A percentile compares a stretch with the other conserved stretches of the same genome.
phyloP scores from a whole-genome alignment of 768 basidiomycete species.

The Leccinum rimulosum region DNA sequence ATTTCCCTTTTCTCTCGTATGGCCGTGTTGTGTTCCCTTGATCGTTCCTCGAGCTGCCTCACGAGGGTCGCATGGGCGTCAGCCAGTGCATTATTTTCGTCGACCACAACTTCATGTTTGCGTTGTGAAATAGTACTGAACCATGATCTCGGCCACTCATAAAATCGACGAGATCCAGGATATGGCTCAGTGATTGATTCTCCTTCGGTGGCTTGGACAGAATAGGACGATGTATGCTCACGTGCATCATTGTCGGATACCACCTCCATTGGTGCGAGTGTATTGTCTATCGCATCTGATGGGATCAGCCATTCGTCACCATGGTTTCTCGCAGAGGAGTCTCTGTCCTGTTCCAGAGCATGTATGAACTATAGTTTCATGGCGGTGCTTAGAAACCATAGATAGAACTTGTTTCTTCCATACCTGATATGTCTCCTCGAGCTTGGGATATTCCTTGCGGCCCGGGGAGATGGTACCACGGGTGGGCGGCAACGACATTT shows the following conservation, averaged over 20 bases:
- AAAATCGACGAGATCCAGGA: too few relatives aligned
- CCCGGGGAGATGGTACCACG: neutral
- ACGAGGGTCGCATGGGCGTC: neutral
- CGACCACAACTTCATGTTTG: neutral
- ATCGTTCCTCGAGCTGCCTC: neutral
- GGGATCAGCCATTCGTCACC: neutral
- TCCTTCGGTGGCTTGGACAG: too few relatives aligned
- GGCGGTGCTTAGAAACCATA: neutral
- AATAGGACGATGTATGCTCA: too few relatives aligned
- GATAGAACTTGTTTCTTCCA: neutral
- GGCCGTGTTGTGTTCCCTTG: neutral
- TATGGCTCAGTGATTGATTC: too few relatives aligned
- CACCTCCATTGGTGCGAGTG: neutral
- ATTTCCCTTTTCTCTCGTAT: slow-evolving; percentile 8
- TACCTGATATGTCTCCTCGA: slow-evolving; percentile 4
- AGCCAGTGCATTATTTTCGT: neutral
- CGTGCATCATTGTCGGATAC: too few relatives aligned
- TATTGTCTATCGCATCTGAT: neutral
- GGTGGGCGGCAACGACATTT: neutral
- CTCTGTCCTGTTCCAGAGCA: neutral
- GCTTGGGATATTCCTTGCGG: neutral
- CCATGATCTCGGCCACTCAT: too few relatives aligned
- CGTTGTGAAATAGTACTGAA: too few relatives aligned
- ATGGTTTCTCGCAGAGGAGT: neutral
- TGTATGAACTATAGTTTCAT: neutral